These are phyloP conservation scores for Allomyces arbusculus DNA, from an alignment of 192 early-diverging fungal genomes.

Conservation along the genomic window DNA sequence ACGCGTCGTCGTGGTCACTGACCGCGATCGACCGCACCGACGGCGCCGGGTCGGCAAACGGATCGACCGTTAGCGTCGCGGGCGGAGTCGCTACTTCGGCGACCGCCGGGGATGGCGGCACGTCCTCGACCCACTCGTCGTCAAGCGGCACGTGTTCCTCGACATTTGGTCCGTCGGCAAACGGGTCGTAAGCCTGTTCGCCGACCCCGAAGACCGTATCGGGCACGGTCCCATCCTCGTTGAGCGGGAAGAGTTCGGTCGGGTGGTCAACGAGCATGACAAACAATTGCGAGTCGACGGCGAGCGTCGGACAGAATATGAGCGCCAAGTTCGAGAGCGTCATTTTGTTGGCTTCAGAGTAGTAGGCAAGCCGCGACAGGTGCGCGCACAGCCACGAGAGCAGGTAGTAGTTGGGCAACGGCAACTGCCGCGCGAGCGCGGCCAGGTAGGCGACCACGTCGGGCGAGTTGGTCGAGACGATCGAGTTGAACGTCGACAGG, in stretches of 20 bases:
- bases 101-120: too few relatives aligned
- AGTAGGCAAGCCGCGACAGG: conserved; percentile 23
- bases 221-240: neutral
- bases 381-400: conserved; percentile 27
- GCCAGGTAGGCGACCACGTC: conserved; percentile 11
- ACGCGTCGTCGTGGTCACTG: too few relatives aligned
- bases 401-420: conserved; percentile 24
- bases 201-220: neutral
- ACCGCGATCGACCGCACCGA: too few relatives aligned
- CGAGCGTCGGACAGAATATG: conserved; percentile 37
- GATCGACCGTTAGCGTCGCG: too few relatives aligned
- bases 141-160: too few relatives aligned
- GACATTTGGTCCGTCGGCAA: too few relatives aligned
- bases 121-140: too few relatives aligned
- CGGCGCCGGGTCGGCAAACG: too few relatives aligned
- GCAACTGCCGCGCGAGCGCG: conserved; percentile 19
- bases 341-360: conserved; percentile 31
- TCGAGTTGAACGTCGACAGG: conserved; percentile 16
- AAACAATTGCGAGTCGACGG: conserved; percentile 29
- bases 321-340: conserved; percentile 34
- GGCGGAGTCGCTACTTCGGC: too few relatives aligned
- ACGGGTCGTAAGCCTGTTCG: too few relatives aligned
- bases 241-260: neutral
- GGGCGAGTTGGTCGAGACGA: conserved; percentile 7
- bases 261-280: neutral